Conservation (phyloP, 2,329 filamentous ascomycete genomes). For the Cercospora canescens region DNA sequence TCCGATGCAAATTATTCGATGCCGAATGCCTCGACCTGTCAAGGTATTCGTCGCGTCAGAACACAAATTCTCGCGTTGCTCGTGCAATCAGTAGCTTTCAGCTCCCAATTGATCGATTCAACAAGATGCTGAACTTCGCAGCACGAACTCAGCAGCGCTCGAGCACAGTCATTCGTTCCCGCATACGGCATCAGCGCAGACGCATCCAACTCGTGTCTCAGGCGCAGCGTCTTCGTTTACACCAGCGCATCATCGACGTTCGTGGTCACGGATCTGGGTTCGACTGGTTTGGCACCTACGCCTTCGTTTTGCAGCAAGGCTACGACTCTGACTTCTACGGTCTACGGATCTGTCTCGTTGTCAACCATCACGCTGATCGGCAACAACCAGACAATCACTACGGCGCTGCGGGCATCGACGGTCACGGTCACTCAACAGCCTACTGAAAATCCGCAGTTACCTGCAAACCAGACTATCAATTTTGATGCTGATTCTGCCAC, state of each 20-base stretch:
- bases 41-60: background rate
- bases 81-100: background rate
- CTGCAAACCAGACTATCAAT: background rate
- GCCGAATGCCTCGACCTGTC: background rate
- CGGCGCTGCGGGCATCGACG: background rate
- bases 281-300: background rate
- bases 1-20: background rate
- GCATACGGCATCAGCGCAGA: background rate
- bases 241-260: constrained; percentile 1
- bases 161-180: background rate
- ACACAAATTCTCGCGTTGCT: background rate
- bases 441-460: background rate
- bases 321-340: background rate
- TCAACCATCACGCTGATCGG: background rate
- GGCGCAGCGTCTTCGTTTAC: background rate
- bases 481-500: constrained; percentile 2
- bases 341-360: background rate
- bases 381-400: background rate
- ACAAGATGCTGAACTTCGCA: background rate
- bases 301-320: constrained; percentile 5
- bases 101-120: background rate
- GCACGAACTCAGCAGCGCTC: background rate
- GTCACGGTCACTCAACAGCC: constrained; percentile 2
- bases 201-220: background rate
- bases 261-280: constrained; percentile 6